phyloP scores from a whole-genome alignment of 805 yeast species.

The Myxozyma melibiosi region DNA sequence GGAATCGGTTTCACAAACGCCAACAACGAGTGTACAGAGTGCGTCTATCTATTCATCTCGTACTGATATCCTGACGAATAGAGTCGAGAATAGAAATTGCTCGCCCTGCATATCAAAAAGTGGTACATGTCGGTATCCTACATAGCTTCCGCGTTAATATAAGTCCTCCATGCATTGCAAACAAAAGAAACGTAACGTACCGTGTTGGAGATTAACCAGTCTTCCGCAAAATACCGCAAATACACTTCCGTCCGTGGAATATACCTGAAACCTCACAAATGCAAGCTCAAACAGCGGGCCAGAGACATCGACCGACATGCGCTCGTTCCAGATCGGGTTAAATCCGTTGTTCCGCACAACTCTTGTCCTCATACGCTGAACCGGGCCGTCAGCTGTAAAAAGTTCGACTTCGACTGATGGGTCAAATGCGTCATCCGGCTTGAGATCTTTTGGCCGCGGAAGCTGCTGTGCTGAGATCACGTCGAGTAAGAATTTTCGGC shows the following conservation, averaged over 20 bases:
- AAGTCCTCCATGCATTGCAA: no score
- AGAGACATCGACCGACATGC: conserved; percentile 49
- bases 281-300: conserved; percentile 40
- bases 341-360: conserved; percentile 71
- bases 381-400: conserved; percentile 14
- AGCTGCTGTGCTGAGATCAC: conserved; percentile 83
- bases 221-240: conserved; percentile 66
- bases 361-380: conserved; percentile 37
- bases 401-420: conserved; percentile 67
- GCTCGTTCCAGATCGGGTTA: conserved; percentile 79
- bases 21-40: no score
- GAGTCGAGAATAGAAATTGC: conserved; percentile 62
- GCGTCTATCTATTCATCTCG: neutral
- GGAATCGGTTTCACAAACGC: no score
- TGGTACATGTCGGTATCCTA: conserved; percentile 70
- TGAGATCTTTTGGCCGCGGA: conserved; percentile 65
- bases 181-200: conserved; percentile 41
- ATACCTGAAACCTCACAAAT: conserved; percentile 44
- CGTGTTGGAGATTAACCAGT: conserved; percentile 65
- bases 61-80: conserved; percentile 46
- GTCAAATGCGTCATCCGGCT: conserved; percentile 51
- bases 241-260: conserved; percentile 37
- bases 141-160: no score
- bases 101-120: conserved; percentile 80
- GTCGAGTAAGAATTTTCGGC: conserved; percentile 8